phyloP scores from a whole-genome alignment of 371 early-diverging fungal species.

The Entomophthora muscae region DNA sequence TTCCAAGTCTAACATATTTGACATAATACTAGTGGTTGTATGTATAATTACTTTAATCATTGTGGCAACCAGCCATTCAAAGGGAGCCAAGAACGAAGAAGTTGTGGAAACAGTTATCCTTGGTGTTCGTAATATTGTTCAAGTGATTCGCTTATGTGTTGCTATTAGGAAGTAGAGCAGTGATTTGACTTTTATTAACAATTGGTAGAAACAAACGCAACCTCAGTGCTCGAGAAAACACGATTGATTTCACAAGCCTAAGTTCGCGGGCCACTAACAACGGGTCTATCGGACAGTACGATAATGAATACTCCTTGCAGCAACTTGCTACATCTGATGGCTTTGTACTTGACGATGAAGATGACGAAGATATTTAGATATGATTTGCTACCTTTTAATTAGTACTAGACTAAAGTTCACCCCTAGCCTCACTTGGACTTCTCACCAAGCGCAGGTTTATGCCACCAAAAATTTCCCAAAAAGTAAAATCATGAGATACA shows the following conservation, averaged over 20 bases:
- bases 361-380: slow-evolving; percentile 1
- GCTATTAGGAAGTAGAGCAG: slow-evolving; percentile 4
- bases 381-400: too few species aligned
- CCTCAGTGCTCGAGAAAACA: slow-evolving; percentile 8
- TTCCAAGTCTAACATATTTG: slow-evolving; percentile 3
- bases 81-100: neutral
- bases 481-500: too few species aligned
- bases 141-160: slow-evolving; percentile 1
- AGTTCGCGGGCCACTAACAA: neutral
- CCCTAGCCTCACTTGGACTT: too few species aligned
- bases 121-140: slow-evolving; percentile 4
- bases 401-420: too few species aligned
- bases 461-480: too few species aligned
- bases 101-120: neutral
- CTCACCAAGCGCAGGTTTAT: too few species aligned
- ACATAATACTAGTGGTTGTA: slow-evolving; percentile 6
- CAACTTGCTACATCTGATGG: slow-evolving; percentile 9
- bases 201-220: slow-evolving; percentile 5
- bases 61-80: neutral
- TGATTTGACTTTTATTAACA: neutral
- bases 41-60: slow-evolving; percentile 6
- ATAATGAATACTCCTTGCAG: slow-evolving; percentile 5
- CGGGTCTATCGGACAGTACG: neutral
- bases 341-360: slow-evolving; percentile 8
- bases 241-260: slow-evolving; percentile 7